Conservation (phyloP, 2,329 filamentous ascomycete species). For the Pseudogymnoascus sp. region DNA sequence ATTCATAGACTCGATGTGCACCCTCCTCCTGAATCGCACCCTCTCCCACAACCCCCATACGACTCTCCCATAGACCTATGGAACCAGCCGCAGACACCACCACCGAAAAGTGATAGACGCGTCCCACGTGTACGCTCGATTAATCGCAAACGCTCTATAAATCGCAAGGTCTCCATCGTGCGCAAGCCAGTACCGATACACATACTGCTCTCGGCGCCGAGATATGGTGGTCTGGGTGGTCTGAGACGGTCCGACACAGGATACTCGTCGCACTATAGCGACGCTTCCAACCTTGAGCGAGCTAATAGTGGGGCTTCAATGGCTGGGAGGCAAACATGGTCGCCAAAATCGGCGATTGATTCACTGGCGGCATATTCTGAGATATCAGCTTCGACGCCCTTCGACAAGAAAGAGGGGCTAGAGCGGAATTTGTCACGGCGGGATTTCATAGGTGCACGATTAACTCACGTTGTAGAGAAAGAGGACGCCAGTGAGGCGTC, state of each 20-base stretch:
- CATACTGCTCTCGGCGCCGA: background rate
- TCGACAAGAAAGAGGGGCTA: background rate
- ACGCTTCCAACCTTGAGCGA: background rate
- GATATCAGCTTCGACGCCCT: background rate
- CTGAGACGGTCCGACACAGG: background rate
- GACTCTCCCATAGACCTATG: background rate
- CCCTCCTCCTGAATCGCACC: background rate
- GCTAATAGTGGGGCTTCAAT: background rate
- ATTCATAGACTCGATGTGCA: background rate
- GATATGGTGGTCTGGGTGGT: background rate
- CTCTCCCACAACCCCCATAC: background rate
- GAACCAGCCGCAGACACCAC: background rate
- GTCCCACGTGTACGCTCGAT: background rate
- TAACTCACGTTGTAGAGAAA: background rate
- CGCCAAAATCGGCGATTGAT: background rate
- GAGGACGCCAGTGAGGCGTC: background rate
- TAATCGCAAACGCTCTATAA: background rate
- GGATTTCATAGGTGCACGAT: background rate
- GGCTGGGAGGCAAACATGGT: background rate
- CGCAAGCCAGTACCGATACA: background rate
- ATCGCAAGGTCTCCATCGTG: background rate
- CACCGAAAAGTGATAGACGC: background rate
- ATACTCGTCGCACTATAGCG: background rate
- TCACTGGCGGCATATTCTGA: background rate
- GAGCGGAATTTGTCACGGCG: background rate